A percentile compares a stretch with the other conserved stretches of the same genome.
These are phyloP conservation scores for Candida ipomoeae DNA, from an alignment of 805 yeast species.

Conservation along the genomic window DNA sequence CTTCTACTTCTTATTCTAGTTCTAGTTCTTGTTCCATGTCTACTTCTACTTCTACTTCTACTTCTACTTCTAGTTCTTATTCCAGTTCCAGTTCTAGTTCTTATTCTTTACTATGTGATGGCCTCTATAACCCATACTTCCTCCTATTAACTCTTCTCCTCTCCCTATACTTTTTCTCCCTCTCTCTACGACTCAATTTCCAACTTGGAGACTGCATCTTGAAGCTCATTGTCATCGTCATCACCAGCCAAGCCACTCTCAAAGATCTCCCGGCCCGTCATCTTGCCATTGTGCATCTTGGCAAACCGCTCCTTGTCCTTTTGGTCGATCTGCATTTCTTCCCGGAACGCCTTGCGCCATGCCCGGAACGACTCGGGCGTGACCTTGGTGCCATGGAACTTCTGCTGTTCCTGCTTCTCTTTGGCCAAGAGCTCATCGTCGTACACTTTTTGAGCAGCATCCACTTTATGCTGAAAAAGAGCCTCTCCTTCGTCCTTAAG, in stretches of 20 bases:
- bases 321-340: slow-evolving; percentile 67
- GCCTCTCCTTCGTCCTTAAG: slow-evolving; percentile 80
- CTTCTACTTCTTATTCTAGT: too few species aligned
- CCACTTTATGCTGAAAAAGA: slow-evolving; percentile 56
- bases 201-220: slow-evolving; percentile 17
- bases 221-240: slow-evolving; percentile 41
- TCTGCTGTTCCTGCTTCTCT: slow-evolving; percentile 82
- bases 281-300: slow-evolving; percentile 65
- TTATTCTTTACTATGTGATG: too few species aligned
- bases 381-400: slow-evolving; percentile 87
- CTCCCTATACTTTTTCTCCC: too few species aligned
- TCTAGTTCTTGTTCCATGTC: too few species aligned
- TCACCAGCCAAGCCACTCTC: slow-evolving; percentile 83
- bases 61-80: too few species aligned
- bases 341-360: slow-evolving; percentile 73
- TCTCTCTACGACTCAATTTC: slow-evolving; percentile 7
- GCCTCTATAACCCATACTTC: too few species aligned
- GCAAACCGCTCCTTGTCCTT: slow-evolving; percentile 49
- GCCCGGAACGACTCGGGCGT: slow-evolving; percentile 65
- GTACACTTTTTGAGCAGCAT: slow-evolving; percentile 48
- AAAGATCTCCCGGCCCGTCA: slow-evolving; percentile 86
- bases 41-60: too few species aligned
- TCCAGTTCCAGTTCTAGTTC: too few species aligned
- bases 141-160: too few species aligned
- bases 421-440: slow-evolving; percentile 56